Evolutionary conservation across 371 early-diverging fungal genomes (phyloP), one percentile per base, ranked within the genome.

Genomic region (Rhizomucor miehei): DNA sequence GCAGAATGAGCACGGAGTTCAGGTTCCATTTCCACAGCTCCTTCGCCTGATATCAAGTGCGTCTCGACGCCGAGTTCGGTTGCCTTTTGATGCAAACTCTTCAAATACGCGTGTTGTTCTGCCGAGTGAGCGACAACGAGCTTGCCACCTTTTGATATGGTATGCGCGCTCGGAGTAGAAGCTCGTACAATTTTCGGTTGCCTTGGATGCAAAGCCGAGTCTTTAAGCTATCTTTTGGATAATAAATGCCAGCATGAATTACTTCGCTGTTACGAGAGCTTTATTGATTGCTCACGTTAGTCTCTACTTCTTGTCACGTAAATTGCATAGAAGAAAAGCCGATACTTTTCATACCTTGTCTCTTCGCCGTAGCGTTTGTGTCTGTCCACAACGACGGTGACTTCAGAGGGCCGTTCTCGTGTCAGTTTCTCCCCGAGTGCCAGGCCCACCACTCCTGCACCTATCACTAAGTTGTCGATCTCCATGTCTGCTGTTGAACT

Each of bases 241-340:
- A 94, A 71, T 94, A 93, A 9, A 94, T 73, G 0, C 95, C 95
- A 8, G 91, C 93, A 60, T 94, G 95, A 59, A 94, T 94, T 11
- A 94, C 93, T 59, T 93, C 91, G 57, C 91, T 91, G 75, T 94
- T 94, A 17, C 95, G 73, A n/a, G 94, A 86, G 61, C 91, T 87
- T 53, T 44, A 39, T 14, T 20, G 16, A 48, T 39, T 49, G 19
- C 4, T 29, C 17, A 41, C 50, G 51, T 14, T 13, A 23, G 17
- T 21, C 2, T 23, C 40, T 39, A 38, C 38, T 9, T 38, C 38
- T 38, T n/a, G 38, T 38, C 38, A 14, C 38, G 9, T 14, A 9
- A 38, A 38, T 9, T n/a, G 10, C 38, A 38, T 38, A 9, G 38
- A n/a, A n/a, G n/a, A n/a, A n/a, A n/a, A 38, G 14, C 38, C 9